Percentiles rank a stretch among this genome's conserved stretches.
phyloP scores from a whole-genome alignment of 2,329 filamentous ascomycete species.

The Pseudocercospora cruenta region DNA sequence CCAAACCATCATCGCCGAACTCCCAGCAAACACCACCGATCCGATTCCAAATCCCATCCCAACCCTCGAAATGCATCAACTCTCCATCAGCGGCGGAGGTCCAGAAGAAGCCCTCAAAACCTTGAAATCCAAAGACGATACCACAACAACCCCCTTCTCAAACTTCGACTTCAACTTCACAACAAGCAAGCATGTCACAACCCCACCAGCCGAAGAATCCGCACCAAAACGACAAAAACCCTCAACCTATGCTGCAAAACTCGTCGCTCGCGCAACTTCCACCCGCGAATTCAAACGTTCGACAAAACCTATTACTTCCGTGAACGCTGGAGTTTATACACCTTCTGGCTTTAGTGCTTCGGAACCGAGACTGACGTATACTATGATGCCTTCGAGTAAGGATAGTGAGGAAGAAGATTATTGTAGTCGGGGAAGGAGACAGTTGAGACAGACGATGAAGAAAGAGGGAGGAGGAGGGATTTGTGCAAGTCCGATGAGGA shows the following conservation, averaged over 20 bases:
- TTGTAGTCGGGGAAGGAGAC: not conserved
- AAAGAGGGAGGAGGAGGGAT: not conserved
- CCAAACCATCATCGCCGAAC: not conserved
- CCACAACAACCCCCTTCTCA: not conserved
- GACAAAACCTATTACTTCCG: not conserved
- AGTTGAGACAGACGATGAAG: not conserved
- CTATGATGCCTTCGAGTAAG: not conserved
- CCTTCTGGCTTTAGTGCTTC: not conserved
- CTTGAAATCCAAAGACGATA: not conserved
- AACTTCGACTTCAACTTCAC: conserved; percentile 3
- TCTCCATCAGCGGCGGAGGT: not conserved
- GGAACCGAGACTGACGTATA: not conserved
- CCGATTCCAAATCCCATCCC: conserved; percentile 12
- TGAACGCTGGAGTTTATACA: not conserved
- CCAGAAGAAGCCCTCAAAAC: not conserved
- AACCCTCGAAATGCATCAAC: conserved; percentile 25
- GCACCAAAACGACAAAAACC: not conserved
- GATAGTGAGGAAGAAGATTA: not conserved
- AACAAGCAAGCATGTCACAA: not conserved
- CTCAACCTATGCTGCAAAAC: not conserved
- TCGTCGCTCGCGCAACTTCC: not conserved
- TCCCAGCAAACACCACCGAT: not conserved
- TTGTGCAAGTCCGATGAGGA: not conserved
- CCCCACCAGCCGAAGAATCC: not conserved
- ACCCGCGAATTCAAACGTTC: not conserved